A percentile compares a stretch with the other conserved stretches of the same genome.
These are phyloP conservation scores for Stachybotrys echinatus DNA, from an alignment of 2,329 filamentous ascomycete genomes.

Conservation along the genomic window DNA sequence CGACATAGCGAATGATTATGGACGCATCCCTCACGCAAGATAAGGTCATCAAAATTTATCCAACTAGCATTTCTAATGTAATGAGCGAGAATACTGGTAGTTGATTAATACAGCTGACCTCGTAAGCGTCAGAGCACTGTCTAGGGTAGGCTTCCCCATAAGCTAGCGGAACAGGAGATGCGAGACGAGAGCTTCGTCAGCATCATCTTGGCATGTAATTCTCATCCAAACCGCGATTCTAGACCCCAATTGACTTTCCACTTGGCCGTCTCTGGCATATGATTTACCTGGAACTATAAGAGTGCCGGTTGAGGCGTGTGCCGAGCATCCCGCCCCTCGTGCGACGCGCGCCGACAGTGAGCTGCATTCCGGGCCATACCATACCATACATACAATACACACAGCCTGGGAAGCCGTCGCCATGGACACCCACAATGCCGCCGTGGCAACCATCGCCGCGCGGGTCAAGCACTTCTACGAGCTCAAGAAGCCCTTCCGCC, in stretches of 20 bases:
- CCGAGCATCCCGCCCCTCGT: too few relatives aligned
- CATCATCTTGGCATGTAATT: not conserved
- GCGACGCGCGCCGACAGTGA: too few relatives aligned
- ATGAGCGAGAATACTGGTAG: too few relatives aligned
- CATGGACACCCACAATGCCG: conserved; percentile 39
- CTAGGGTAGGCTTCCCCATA: not conserved
- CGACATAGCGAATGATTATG: too few relatives aligned
- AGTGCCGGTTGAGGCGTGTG: not conserved
- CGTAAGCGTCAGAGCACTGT: not conserved
- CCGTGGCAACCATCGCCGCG: conserved; percentile 36
- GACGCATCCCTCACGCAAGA: too few relatives aligned
- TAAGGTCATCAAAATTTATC: too few relatives aligned
- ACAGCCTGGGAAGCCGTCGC: conserved; percentile 1
- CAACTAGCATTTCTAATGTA: too few relatives aligned
- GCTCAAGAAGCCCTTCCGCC: conserved; percentile 55
- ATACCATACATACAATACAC: too few relatives aligned
- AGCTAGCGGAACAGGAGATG: not conserved
- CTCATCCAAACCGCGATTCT: not conserved
- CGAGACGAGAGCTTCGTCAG: not conserved
- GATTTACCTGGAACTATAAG: not conserved
- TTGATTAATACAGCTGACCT: too few relatives aligned
- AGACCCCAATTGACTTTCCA: not conserved
- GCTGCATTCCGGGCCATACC: too few relatives aligned
- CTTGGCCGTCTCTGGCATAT: not conserved
- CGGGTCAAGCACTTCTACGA: conserved; percentile 38